phyloP scores from a whole-genome alignment of 148 eudicot genomes.

The Bassia scoparia region DNA sequence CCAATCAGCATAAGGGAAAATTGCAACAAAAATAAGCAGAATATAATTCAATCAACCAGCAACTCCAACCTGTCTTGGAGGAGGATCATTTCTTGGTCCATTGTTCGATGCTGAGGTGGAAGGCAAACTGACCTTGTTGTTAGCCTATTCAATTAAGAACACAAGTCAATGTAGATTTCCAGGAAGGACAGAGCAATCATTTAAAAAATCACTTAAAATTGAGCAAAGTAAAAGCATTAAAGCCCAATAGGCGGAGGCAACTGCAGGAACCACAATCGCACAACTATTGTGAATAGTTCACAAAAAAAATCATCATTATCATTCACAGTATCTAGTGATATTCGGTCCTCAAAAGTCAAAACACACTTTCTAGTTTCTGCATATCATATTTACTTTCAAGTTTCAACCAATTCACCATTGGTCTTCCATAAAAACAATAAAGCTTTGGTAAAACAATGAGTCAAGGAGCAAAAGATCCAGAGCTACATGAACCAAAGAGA shows the following conservation, averaged over 20 bases:
- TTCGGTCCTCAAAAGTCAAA: no score
- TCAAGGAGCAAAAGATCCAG: no score
- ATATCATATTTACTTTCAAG: no score
- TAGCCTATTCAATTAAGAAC: slow-evolving; percentile 30
- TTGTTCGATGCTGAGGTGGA: slow-evolving; percentile 38
- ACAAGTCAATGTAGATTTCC: background rate
- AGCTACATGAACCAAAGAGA: no score
- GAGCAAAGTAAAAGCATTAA: background rate
- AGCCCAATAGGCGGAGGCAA: background rate
- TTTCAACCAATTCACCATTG: no score
- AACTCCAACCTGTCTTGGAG: slow-evolving; percentile 33
- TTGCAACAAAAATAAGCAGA: background rate
- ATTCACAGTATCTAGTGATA: no score
- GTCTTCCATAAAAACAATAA: no score
- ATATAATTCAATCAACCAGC: background rate
- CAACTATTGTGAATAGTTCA: no score
- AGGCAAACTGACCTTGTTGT: slow-evolving; percentile 38
- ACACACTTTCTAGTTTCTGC: no score
- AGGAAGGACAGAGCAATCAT: background rate
- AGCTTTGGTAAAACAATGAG: no score
- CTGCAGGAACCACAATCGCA: no score
- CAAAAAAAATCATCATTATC: no score
- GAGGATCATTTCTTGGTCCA: slow-evolving; percentile 31
- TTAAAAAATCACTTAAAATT: background rate
- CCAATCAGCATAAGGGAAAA: background rate